Base-by-base conservation (phyloP, 805 yeast species). In the Sungouiozyma ichnusensis region DNA sequence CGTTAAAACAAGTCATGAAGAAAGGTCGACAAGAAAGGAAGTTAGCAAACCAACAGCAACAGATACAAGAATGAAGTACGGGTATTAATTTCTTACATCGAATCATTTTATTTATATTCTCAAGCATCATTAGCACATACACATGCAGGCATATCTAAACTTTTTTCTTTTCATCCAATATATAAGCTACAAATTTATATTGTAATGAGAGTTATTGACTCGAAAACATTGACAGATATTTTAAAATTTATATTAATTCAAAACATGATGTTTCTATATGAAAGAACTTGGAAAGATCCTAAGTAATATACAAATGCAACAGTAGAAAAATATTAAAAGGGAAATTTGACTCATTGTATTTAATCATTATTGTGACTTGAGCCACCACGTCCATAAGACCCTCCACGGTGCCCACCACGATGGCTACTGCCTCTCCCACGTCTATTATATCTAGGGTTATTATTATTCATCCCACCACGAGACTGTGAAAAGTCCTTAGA, bases 1-100 rank as follows among this genome's bases (percentile, higher is more conserved):
- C 96, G 3, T 73, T 92, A 64, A 88, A 90, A 58, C 95, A 85
- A 60, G 92, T 86, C 39, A 86, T 90, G 97, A 82, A 81, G 51
- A 82, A 80, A 64, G 95, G 95, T n/a, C 80, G 84, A 54, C 81
- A 83, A 47, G 96, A 88, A 60, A 69, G 97, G 50, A 75, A 83
- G 51, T 62, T 71, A 41, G 88, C 85, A 15, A 66, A 64, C 43
- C 57, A 66, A 44, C 62, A 57, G 40, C 61, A 56, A 36, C 20
- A 24, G 29, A 24, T 35, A 19, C 46, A 46, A 37, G 39, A 42
- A 16, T 24, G 29, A 24, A 11, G 11, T 24, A 7, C 29, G 6
- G 29, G 29, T 7, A 24, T 24, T 11, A 11, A 11, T 24, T 11
- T 24, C 29, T 6, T 24, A 24, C 11, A 24, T 24, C 11, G 11